Conservation (phyloP, 257 asterid species). For the Solanum commersonii region DNA sequence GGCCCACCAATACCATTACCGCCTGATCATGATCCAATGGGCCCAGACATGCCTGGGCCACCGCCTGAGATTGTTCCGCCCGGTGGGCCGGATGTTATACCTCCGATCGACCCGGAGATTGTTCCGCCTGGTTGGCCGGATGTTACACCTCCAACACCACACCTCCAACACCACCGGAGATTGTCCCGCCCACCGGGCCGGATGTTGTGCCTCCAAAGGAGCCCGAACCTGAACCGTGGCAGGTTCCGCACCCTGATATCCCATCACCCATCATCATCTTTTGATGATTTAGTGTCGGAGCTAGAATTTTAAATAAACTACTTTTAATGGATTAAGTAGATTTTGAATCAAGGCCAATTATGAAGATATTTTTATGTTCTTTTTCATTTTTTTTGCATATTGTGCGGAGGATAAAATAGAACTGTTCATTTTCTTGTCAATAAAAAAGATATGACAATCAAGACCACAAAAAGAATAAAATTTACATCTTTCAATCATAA, state of each 20-base stretch:
- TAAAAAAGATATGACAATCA: no score
- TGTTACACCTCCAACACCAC: not conserved
- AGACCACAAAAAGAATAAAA: no score
- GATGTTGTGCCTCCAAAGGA: not conserved
- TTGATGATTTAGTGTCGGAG: not conserved
- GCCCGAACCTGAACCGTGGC: not conserved
- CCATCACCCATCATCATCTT: not conserved
- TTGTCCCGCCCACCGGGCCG: not conserved
- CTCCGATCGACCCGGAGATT: not conserved
- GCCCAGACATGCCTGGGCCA: not conserved
- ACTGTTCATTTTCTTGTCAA: no score
- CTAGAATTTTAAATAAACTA: not conserved
- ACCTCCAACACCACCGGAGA: not conserved
- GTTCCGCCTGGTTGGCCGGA: not conserved
- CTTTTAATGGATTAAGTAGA: no score
- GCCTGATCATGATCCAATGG: slow-evolving; percentile 5
- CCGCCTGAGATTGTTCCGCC: not conserved
- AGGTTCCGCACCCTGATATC: not conserved
- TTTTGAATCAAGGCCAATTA: no score
- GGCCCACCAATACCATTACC: slow-evolving; percentile 30
- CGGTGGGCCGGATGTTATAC: not conserved
- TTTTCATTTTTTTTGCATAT: no score
- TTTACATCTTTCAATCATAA: no score
- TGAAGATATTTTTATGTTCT: no score
- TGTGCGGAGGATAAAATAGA: no score